Conservation (phyloP, 169 alveolate genomes). For the Plasmodium cynomolgi region DNA sequence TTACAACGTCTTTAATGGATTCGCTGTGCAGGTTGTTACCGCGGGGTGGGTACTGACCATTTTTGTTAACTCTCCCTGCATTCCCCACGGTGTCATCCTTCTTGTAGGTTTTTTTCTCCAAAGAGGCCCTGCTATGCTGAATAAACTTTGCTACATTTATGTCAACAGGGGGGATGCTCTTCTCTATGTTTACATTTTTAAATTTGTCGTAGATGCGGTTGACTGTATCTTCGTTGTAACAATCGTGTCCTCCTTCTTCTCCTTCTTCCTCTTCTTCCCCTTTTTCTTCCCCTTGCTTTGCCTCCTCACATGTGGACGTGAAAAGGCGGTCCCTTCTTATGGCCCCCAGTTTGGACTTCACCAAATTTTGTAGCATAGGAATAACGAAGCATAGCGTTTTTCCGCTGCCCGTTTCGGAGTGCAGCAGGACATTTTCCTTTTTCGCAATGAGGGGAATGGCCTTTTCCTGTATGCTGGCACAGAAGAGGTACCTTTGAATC, state of each 20-base stretch:
- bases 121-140: neutral
- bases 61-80: neutral
- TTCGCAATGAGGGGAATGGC: slow-evolving; percentile 87
- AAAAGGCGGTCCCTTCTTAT: neutral
- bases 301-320: neutral
- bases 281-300: neutral
- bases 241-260: neutral
- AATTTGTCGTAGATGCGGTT: slow-evolving; percentile 12
- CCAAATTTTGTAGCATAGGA: slow-evolving; percentile 89
- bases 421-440: slow-evolving; percentile 91
- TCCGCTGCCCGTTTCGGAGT: slow-evolving; percentile 95
- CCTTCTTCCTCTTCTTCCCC: neutral
- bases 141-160: slow-evolving; percentile 16
- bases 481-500: slow-evolving; percentile 56
- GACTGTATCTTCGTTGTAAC: slow-evolving; percentile 7
- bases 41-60: neutral
- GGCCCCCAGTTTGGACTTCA: slow-evolving; percentile 83
- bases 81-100: neutral
- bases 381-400: slow-evolving; percentile 90
- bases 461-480: slow-evolving; percentile 86
- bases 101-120: neutral
- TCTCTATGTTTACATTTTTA: slow-evolving; percentile 13
- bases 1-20: neutral
- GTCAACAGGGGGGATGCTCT: neutral
- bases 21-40: neutral